A percentile compares a stretch with the other conserved stretches of the same genome.
phyloP scores from a whole-genome alignment of 768 basidiomycete genomes.

The Psilocybe sp. region DNA sequence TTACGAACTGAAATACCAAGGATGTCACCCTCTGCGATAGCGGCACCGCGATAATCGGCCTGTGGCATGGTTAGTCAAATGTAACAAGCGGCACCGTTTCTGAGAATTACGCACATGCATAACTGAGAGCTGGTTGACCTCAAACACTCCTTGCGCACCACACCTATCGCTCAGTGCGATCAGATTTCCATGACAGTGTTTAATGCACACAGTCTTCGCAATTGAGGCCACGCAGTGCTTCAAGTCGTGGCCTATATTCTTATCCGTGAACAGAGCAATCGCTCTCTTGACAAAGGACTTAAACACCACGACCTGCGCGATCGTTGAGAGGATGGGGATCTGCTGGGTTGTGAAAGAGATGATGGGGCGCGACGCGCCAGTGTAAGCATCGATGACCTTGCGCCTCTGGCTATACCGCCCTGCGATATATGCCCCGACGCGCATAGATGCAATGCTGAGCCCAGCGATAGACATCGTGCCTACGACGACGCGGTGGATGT shows the following conservation, averaged over 20 bases:
- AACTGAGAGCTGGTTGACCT: slow-evolving; percentile 6
- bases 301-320: slow-evolving; percentile 33
- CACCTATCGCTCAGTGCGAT: slow-evolving; percentile 4
- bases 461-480: slow-evolving; percentile 5
- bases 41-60: slow-evolving; percentile 6
- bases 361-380: slow-evolving; percentile 23
- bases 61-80: neutral
- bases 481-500: slow-evolving; percentile 5
- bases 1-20: slow-evolving; percentile 6
- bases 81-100: neutral
- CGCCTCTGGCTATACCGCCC: slow-evolving; percentile 5
- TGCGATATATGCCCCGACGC: slow-evolving; percentile 3
- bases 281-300: slow-evolving; percentile 26
- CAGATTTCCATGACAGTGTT: slow-evolving; percentile 1
- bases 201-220: slow-evolving; percentile 14
- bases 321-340: slow-evolving; percentile 30
- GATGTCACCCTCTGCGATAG: slow-evolving; percentile 8
- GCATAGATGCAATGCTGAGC: slow-evolving; percentile 1
- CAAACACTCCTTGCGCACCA: slow-evolving; percentile 9
- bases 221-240: slow-evolving; percentile 21
- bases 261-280: slow-evolving; percentile 23
- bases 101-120: slow-evolving; percentile 4
- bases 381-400: slow-evolving; percentile 2
- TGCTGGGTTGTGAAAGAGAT: slow-evolving; percentile 40
- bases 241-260: slow-evolving; percentile 7